Conservation (phyloP, 2,329 filamentous ascomycete species). For the Calonectria ilicicola region DNA sequence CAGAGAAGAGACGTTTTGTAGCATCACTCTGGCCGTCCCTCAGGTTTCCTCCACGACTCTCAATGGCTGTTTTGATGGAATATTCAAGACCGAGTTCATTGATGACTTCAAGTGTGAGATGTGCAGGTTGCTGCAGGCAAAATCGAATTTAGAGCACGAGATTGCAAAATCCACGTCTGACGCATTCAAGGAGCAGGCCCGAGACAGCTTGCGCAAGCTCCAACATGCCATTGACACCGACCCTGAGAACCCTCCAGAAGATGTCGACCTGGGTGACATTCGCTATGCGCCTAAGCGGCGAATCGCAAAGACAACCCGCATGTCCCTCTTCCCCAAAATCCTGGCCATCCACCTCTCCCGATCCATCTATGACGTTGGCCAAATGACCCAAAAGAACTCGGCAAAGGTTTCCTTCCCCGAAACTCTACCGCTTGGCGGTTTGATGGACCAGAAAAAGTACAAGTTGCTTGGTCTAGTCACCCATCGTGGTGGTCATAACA, state of each 20-base stretch:
- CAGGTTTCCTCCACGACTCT: conserved; percentile 84
- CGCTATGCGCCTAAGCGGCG: conserved; percentile 81
- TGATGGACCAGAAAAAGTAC: conserved; percentile 84
- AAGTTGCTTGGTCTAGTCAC: conserved; percentile 89
- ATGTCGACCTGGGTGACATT: conserved; percentile 79
- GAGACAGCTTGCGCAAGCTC: conserved; percentile 73
- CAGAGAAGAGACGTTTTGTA: conserved; percentile 87
- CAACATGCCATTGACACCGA: conserved; percentile 79
- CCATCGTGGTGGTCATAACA: conserved; percentile 95
- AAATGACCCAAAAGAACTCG: conserved; percentile 88
- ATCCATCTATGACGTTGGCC: conserved; percentile 86
- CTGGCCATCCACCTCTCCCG: conserved; percentile 92
- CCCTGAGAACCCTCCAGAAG: conserved; percentile 81
- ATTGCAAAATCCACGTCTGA: conserved; percentile 66
- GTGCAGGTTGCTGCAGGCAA: conserved; percentile 87
- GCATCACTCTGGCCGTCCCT: conserved; percentile 91
- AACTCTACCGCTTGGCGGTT: conserved; percentile 81
- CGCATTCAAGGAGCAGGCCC: conserved; percentile 62
- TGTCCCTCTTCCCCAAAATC: conserved; percentile 89
- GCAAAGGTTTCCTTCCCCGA: conserved; percentile 96
- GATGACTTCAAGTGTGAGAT: conserved; percentile 97
- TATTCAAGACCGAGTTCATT: conserved; percentile 95
- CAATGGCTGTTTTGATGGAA: conserved; percentile 89
- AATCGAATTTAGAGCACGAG: conserved; percentile 72
- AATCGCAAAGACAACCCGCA: conserved; percentile 89